Evolutionary conservation across 2,329 filamentous ascomycete species (phyloP), one percentile per base, ranked within the genome.

Genomic region (Huntiella omanensis): DNA sequence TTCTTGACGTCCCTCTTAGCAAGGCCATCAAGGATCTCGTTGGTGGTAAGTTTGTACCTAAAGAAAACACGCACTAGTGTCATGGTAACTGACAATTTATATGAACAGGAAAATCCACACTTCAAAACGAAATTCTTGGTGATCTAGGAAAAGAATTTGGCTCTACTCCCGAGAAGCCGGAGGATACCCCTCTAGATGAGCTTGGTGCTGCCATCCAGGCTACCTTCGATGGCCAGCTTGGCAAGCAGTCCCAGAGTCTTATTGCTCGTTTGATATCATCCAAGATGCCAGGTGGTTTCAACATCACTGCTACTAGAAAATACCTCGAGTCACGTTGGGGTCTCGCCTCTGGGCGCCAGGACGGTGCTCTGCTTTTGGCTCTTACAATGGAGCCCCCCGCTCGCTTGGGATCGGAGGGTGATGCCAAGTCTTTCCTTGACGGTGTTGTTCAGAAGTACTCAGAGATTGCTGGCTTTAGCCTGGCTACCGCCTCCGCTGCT

Each of bases 241-340:
- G 91, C 62, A 98, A 98, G 67, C 87, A 95, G 56, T 93, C 91
- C 0, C 81, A 83, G 46, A 92, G 87, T 2, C 74, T 98, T 48
- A 81, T 98, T 61, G 91, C 91, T 43, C 81, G 91, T 55, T 70
- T 98, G 60, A 91, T 98, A 38, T 96, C 91, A 2, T 95, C 91
- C 28, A 98, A 98, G 68, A 98, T 98, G 91, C 91, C 91, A 41
- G 91, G 88, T 67, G 91, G 91, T 52, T 98, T 98, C 75, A 98
- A 96, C 62, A 96, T 96, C 62, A 96, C 88, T 58, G 73, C 85
- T 10, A 84, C 92, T 40, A 77, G 91, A 57, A 98, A 98, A 66
- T 92, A 98, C 59, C 68, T 98, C 39, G 88, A 95, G 66, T 85
- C 83, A 12, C 75, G 85, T 62, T 98, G 88, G 86, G 91, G 91